Evolutionary conservation across 352 stramenopile species (phyloP).

Genomic region (Blastocystis sp.): DNA sequence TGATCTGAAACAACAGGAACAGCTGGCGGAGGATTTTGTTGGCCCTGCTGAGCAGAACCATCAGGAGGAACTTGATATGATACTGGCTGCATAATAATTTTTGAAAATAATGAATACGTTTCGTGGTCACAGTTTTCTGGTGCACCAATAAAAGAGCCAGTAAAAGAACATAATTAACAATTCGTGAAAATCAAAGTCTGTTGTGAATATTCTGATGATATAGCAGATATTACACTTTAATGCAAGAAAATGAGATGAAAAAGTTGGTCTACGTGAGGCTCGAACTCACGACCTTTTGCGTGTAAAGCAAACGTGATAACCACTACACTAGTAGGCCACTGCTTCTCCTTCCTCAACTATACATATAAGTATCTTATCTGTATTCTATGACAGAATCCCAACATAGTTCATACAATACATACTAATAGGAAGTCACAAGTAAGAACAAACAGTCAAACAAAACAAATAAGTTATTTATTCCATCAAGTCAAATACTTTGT

Average conservation of each 20-base stretch:
- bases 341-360: neutral
- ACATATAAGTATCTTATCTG: neutral
- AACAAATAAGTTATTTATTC: too few relatives aligned
- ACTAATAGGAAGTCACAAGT: neutral
- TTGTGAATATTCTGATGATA: too few relatives aligned
- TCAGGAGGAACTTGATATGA: too few relatives aligned
- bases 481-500: too few relatives aligned
- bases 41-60: neutral
- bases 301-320: conserved; percentile 61
- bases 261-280: conserved; percentile 57
- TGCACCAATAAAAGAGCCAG: too few relatives aligned
- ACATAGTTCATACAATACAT: neutral
- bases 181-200: too few relatives aligned
- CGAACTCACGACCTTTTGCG: conserved; percentile 55
- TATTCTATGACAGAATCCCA: neutral
- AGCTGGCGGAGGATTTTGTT: neutral
- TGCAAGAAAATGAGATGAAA: neutral
- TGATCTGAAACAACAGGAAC: neutral
- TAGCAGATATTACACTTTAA: too few relatives aligned
- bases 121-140: too few relatives aligned
- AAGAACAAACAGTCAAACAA: neutral
- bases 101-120: too few relatives aligned
- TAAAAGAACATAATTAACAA: too few relatives aligned
- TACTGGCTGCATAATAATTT: too few relatives aligned
- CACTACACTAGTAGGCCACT: conserved; percentile 50